Conservation (phyloP, 768 basidiomycete genomes). For the Lyophyllum shimeji region DNA sequence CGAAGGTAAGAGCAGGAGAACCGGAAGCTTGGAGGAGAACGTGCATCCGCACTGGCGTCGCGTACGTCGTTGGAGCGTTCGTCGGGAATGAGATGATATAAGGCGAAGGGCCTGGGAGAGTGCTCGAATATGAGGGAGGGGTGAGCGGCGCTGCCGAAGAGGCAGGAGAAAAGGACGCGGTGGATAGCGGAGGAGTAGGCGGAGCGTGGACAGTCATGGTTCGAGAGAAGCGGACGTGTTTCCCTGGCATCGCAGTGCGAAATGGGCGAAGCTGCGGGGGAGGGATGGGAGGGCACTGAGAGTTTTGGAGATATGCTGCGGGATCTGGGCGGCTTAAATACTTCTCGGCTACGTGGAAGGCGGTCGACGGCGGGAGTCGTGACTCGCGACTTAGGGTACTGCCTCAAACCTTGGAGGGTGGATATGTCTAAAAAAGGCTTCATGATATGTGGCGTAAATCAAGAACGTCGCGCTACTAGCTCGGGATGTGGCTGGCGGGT, state of each 20-base stretch:
- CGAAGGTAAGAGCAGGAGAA: slow-evolving; percentile 25
- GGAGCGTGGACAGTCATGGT: slow-evolving; percentile 10
- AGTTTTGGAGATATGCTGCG: neutral
- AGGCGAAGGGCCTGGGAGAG: slow-evolving; percentile 10
- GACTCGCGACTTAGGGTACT: neutral
- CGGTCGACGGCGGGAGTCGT: neutral
- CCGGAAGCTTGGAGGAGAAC: slow-evolving; percentile 23
- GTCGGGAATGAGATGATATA: neutral
- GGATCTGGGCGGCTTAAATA: neutral
- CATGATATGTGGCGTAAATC: neutral
- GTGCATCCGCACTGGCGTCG: slow-evolving; percentile 20
- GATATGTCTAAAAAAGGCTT: neutral
- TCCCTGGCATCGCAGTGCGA: slow-evolving; percentile 16
- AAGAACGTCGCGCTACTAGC: neutral
- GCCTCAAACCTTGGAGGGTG: neutral
- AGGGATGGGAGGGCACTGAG: neutral
- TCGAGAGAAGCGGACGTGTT: slow-evolving; percentile 19
- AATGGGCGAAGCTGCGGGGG: neutral
- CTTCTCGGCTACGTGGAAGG: neutral
- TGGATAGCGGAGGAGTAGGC: slow-evolving; percentile 14
- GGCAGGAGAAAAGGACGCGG: slow-evolving; percentile 13
- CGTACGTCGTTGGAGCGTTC: neutral
- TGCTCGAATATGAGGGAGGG: slow-evolving; percentile 2
- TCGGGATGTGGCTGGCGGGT: neutral
- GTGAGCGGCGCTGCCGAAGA: slow-evolving; percentile 13